Percentiles rank a stretch among this genome's conserved stretches.
Conservation (phyloP, 2,329 filamentous ascomycete genomes). For the Keithomyces neogunnii region DNA sequence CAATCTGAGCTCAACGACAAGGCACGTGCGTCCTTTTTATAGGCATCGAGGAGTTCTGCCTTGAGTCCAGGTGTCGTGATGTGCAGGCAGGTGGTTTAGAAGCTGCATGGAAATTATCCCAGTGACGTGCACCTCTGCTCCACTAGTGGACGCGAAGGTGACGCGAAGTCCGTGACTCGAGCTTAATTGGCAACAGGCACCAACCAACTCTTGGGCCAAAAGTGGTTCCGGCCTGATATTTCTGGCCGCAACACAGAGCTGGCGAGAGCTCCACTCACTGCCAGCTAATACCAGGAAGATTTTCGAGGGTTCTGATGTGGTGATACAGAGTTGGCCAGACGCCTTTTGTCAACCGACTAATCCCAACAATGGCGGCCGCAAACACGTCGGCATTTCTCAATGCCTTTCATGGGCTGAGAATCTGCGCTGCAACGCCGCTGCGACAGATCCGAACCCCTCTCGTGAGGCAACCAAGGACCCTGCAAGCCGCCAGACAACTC, state of each 20-base stretch:
- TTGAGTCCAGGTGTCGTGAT: conserved; percentile 4
- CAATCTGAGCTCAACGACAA: conserved; percentile 2
- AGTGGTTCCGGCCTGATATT: conserved; percentile 11
- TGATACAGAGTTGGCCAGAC: conserved; percentile 10
- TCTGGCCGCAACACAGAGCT: conserved; percentile 14
- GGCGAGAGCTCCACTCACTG: not conserved
- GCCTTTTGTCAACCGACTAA: conserved; percentile 8
- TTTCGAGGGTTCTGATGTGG: conserved; percentile 21
- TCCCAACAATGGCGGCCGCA: conserved; percentile 37
- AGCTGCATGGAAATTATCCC: conserved; percentile 19
- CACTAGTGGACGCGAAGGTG: conserved; percentile 31
- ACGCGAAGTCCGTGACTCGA: conserved; percentile 34
- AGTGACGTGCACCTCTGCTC: conserved; percentile 25
- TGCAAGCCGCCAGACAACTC: conserved; percentile 25
- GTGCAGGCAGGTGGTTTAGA: conserved; percentile 8
- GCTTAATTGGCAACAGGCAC: conserved; percentile 20
- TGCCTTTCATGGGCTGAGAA: conserved; percentile 42
- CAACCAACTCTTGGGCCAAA: not conserved
- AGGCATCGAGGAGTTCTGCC: conserved; percentile 15
- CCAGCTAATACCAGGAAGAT: conserved; percentile 13
- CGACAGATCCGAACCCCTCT: conserved; percentile 28
- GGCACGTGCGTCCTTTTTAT: conserved; percentile 12
- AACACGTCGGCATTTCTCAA: conserved; percentile 36
- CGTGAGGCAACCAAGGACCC: conserved; percentile 18
- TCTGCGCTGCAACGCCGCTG: conserved; percentile 31